phyloP scores from a whole-genome alignment of 1,284 basidiomycete genomes.

The Anthracocystis walkeri region DNA sequence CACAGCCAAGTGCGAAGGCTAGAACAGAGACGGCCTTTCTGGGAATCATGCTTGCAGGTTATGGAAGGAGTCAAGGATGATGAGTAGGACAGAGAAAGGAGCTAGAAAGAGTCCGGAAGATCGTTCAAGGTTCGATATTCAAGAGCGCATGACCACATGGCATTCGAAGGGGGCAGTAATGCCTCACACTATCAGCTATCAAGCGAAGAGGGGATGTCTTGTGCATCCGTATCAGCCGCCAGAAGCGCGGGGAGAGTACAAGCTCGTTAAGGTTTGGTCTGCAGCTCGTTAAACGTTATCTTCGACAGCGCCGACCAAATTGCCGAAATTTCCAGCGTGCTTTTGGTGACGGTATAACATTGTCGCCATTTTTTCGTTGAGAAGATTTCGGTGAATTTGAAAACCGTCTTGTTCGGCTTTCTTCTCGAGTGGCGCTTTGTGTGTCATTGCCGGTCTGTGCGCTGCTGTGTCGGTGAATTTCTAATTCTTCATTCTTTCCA shows the following conservation, averaged over 20 bases:
- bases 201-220: slow-evolving; percentile 4
- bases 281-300: slow-evolving; percentile 21
- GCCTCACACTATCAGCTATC: slow-evolving; percentile 1
- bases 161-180: neutral
- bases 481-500: slow-evolving; percentile 10
- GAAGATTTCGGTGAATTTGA: slow-evolving; percentile 33
- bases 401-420: slow-evolving; percentile 2
- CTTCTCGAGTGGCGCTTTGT: neutral
- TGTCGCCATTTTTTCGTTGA: neutral
- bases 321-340: slow-evolving; percentile 8
- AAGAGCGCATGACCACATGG: slow-evolving; percentile 2
- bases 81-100: neutral
- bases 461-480: slow-evolving; percentile 9
- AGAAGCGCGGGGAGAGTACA: slow-evolving; percentile 1
- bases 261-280: slow-evolving; percentile 7
- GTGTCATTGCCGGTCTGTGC: slow-evolving; percentile 24
- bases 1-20: slow-evolving; percentile 4
- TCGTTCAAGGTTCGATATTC: neutral
- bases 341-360: slow-evolving; percentile 17
- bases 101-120: too few species aligned
- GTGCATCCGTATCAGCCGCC: slow-evolving; percentile 7
- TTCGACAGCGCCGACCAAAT: slow-evolving; percentile 12
- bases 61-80: neutral
- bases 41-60: slow-evolving; percentile 14
- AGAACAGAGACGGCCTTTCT: slow-evolving; percentile 8